These are phyloP conservation scores for Epichloe brachyelytri DNA, from an alignment of 2,329 filamentous ascomycete genomes.

Conservation along the genomic window DNA sequence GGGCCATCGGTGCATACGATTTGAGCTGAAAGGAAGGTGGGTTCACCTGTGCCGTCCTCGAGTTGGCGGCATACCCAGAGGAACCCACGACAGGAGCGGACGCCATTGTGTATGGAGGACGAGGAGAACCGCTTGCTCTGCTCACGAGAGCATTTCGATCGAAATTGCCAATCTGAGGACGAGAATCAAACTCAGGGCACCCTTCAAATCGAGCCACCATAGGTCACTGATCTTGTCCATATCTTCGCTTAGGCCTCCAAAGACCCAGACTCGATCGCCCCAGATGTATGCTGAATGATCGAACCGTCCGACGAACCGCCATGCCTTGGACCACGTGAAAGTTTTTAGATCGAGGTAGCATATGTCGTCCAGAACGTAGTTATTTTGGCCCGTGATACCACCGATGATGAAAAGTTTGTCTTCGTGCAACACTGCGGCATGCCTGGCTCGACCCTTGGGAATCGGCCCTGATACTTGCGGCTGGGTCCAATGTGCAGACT, in stretches of 20 bases:
- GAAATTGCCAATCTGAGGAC: slow-evolving; percentile 42
- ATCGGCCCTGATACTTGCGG: slow-evolving; percentile 74
- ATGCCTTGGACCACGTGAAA: slow-evolving; percentile 91
- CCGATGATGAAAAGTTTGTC: slow-evolving; percentile 94
- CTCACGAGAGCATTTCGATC: slow-evolving; percentile 31
- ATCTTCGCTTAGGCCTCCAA: slow-evolving; percentile 85
- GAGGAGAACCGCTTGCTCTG: slow-evolving; percentile 35
- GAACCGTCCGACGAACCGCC: slow-evolving; percentile 89
- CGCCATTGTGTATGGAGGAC: slow-evolving; percentile 37
- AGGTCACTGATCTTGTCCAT: slow-evolving; percentile 96
- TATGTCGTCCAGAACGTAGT: slow-evolving; percentile 86
- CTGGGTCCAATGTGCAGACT: slow-evolving; percentile 90
- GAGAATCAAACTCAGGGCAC: slow-evolving; percentile 68
- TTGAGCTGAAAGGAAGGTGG: slow-evolving; percentile 53
- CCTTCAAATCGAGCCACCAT: slow-evolving; percentile 94
- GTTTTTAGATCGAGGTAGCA: slow-evolving; percentile 96
- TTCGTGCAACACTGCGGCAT: slow-evolving; percentile 88
- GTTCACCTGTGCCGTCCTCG: slow-evolving; percentile 53
- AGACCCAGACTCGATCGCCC: slow-evolving; percentile 87
- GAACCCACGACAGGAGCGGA: slow-evolving; percentile 40
- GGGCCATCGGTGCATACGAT: slow-evolving; percentile 69
- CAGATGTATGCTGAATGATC: slow-evolving; percentile 94
- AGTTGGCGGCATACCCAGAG: slow-evolving; percentile 55
- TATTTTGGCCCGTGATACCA: slow-evolving; percentile 88
- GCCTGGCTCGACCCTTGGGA: slow-evolving; percentile 80